Conservation (phyloP, 129 eudicot species). For the Lonicera japonica region DNA sequence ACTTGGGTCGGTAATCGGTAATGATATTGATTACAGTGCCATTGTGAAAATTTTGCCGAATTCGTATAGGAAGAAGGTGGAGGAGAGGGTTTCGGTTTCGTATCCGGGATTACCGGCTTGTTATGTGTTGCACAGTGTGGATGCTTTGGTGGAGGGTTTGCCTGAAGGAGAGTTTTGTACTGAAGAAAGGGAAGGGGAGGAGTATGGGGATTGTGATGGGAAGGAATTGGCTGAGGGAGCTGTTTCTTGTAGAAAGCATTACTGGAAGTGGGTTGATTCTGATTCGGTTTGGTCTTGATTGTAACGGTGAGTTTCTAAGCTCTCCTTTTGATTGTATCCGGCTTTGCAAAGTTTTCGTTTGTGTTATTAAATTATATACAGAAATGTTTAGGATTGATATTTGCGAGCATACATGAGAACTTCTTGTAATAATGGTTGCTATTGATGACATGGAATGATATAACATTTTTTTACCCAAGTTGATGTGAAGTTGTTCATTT, state of each 20-base stretch:
- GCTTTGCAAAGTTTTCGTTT: too few relatives aligned
- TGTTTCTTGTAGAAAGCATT: constrained; percentile 69
- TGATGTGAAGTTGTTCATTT: too few relatives aligned
- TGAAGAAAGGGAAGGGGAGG: constrained; percentile 65
- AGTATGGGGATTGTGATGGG: constrained; percentile 37
- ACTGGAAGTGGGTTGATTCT: constrained; percentile 85
- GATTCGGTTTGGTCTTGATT: constrained; percentile 10
- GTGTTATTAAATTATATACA: too few relatives aligned
- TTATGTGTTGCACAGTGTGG: constrained; percentile 74
- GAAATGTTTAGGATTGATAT: neutral
- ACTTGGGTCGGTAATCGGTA: constrained; percentile 44
- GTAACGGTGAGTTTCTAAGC: neutral
- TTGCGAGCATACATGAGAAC: neutral
- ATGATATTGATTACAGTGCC: neutral
- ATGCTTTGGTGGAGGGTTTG: constrained; percentile 74
- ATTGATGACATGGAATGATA: neutral
- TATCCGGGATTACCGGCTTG: constrained; percentile 97
- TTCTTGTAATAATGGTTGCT: neutral
- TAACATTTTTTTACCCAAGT: too few relatives aligned
- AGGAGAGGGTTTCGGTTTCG: constrained; percentile 64
- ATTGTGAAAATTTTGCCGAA: constrained; percentile 41
- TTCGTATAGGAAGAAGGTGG: constrained; percentile 66
- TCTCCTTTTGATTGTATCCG: too few relatives aligned
- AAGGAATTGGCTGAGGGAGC: constrained; percentile 36
- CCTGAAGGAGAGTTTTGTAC: constrained; percentile 71